Evolutionary conservation across 345 rosid species (phyloP), one percentile per base, ranked within the genome.

Genomic region (Pistacia integerrima): DNA sequence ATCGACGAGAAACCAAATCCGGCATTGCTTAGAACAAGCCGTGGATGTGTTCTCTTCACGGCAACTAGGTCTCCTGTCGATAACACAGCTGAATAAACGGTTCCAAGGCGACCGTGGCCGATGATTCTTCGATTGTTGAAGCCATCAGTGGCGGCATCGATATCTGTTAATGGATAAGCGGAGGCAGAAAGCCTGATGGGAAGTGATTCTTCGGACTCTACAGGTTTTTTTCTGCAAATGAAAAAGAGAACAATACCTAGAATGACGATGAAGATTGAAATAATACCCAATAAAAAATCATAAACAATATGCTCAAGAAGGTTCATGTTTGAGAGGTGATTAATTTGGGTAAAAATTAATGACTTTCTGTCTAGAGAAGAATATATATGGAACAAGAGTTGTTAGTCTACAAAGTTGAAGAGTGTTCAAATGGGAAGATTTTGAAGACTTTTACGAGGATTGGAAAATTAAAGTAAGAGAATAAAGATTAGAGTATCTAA

Each of bases 71-170:
- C 85, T 4, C 83, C 84, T 1, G 58, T 36, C 12, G 88, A 64
- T 35, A 91, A 63, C 11, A 80, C 68, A 4, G 88, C 97, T 2
- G 90, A 87, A 60, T 90, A 94, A 14, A 92, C 93, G 2, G 89
- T 88, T 11, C 98, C 96, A 44, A 92, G 78, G 30, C 82, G 87
- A 55, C 96, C 97, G 52, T 68, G 78, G 0, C 96, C 97, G 30
- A 94, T 54, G 75, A 94, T 80, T 79, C 90, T 77, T 33, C 85
- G 73, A 60, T 77, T 84, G 81, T 80, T 87, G 18, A 94, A 94
- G 49, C 92, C 84, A 56, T 92, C 96, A 1, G 98, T 94, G 52
- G 98, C 93, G 2, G 86, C 74, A 48, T 92, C 92, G 30, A 94
- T 61, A 33, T 92, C 96, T n/a, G 86, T 84, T 72, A 92, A 80